A percentile compares a stretch with the other conserved stretches of the same genome.
These are phyloP conservation scores for Neobulgaria alba DNA, from an alignment of 2,329 filamentous ascomycete genomes.

Conservation along the genomic window DNA sequence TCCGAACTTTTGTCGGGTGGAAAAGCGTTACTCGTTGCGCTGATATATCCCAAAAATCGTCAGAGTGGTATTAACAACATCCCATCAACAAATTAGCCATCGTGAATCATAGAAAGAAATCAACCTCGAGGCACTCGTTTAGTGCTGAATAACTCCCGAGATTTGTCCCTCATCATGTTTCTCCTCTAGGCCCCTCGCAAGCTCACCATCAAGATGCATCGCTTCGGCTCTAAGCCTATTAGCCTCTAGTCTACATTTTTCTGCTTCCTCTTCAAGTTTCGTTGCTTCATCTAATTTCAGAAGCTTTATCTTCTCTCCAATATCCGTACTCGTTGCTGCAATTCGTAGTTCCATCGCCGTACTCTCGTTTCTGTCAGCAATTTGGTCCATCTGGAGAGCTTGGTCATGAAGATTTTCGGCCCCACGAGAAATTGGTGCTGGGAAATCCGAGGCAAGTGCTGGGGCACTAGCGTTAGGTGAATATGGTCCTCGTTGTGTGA, in stretches of 20 bases:
- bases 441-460: not conserved
- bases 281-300: conserved; percentile 13
- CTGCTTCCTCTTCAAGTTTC: conserved; percentile 18
- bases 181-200: conserved; percentile 20
- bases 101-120: too few relatives aligned
- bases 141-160: conserved; percentile 2
- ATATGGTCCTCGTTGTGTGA: conserved; percentile 5
- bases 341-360: conserved; percentile 10
- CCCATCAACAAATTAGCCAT: too few relatives aligned
- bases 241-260: conserved; percentile 17
- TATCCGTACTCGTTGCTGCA: conserved; percentile 2
- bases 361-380: conserved; percentile 14
- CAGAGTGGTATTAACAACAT: too few relatives aligned
- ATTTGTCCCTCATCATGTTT: conserved; percentile 6
- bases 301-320: conserved; percentile 12
- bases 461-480: too few relatives aligned
- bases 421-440: conserved; percentile 7
- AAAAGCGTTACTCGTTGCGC: too few relatives aligned
- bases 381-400: conserved; percentile 13
- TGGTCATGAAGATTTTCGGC: conserved; percentile 17
- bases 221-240: conserved; percentile 21
- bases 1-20: too few relatives aligned
- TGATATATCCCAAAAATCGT: too few relatives aligned
- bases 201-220: conserved; percentile 18
- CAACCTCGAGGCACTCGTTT: too few relatives aligned